Conservation (phyloP, 441 rosid genomes). For the Breynia disticha region DNA sequence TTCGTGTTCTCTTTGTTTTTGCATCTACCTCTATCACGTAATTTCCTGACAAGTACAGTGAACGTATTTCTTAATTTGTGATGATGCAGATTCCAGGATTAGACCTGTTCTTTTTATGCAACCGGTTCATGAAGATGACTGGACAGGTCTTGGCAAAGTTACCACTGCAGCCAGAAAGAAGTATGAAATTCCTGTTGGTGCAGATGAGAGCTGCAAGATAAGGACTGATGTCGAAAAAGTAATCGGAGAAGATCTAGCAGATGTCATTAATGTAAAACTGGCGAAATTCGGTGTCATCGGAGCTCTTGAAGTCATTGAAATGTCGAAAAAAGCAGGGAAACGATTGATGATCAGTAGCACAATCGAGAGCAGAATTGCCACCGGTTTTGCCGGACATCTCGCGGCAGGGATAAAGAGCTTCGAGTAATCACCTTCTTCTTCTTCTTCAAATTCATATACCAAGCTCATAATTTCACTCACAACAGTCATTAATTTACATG, state of each 20-base stretch:
- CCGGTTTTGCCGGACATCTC: conserved; percentile 92
- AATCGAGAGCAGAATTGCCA: conserved; percentile 89
- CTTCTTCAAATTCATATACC: no score
- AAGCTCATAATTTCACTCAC: conserved; percentile 15
- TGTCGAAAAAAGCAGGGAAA: conserved; percentile 50
- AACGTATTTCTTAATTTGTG: not conserved
- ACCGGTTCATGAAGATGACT: conserved; percentile 83
- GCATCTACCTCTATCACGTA: conserved; percentile 2
- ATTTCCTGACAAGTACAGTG: conserved; percentile 5
- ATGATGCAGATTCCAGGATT: conserved; percentile 59
- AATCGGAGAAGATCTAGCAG: conserved; percentile 43
- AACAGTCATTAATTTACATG: not conserved
- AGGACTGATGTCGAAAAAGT: conserved; percentile 61
- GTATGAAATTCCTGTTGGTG: conserved; percentile 73
- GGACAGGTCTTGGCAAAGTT: conserved; percentile 85
- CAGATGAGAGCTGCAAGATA: conserved; percentile 85
- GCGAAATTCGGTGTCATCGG: conserved; percentile 75
- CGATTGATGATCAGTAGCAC: conserved; percentile 82
- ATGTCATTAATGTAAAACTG: conserved; percentile 78
- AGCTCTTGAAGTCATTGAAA: conserved; percentile 64
- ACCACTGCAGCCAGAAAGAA: conserved; percentile 45
- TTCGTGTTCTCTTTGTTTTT: not conserved
- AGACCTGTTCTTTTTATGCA: conserved; percentile 84
- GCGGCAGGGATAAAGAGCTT: conserved; percentile 87
- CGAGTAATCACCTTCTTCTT: conserved; percentile 27